phyloP scores from a whole-genome alignment of 352 stramenopile genomes.

The Phytophthora quininea region DNA sequence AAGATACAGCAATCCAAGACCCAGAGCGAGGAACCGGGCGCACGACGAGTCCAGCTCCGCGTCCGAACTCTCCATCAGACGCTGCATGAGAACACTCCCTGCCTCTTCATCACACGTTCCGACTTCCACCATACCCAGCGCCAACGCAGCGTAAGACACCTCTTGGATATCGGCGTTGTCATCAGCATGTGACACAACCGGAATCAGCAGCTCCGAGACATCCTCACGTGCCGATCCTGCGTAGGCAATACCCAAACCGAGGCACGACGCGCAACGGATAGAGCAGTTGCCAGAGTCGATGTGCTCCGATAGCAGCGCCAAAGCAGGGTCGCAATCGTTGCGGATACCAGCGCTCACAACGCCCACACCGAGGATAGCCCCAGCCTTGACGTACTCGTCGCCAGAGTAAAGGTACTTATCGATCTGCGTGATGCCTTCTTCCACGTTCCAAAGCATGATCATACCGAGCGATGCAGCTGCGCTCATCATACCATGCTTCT shows the following conservation, averaged over 20 bases:
- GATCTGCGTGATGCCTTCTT: constrained; percentile 99
- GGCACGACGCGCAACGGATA: constrained; percentile 94
- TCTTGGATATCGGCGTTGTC: constrained; percentile 94
- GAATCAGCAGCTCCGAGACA: constrained; percentile 96
- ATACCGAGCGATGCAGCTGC: constrained; percentile 97
- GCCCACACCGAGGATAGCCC: constrained; percentile 97
- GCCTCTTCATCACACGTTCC: constrained; percentile 98
- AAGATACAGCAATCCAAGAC: constrained; percentile 97
- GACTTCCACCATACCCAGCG: constrained; percentile 98
- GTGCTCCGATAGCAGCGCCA: constrained; percentile 97
- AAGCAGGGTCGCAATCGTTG: constrained; percentile 97
- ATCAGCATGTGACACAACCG: constrained; percentile 91
- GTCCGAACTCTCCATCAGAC: constrained; percentile 98
- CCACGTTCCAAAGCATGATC: constrained; percentile 99
- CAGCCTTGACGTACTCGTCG: constrained; percentile 98
- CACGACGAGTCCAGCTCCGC: constrained; percentile 97
- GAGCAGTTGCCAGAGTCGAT: constrained; percentile 94
- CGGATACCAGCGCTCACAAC: constrained; percentile 94
- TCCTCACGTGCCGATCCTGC: constrained; percentile 96
- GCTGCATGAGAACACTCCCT: constrained; percentile 96
- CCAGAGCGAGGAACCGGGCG: constrained; percentile 96
- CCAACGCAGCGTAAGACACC: constrained; percentile 93
- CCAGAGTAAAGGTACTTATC: constrained; percentile 99
- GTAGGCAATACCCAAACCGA: constrained; percentile 98
- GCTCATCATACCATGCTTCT: constrained; percentile 99